Evolutionary conservation across 2,329 filamentous ascomycete genomes (phyloP).

Genomic region (Phyllosticta citriasiana): DNA sequence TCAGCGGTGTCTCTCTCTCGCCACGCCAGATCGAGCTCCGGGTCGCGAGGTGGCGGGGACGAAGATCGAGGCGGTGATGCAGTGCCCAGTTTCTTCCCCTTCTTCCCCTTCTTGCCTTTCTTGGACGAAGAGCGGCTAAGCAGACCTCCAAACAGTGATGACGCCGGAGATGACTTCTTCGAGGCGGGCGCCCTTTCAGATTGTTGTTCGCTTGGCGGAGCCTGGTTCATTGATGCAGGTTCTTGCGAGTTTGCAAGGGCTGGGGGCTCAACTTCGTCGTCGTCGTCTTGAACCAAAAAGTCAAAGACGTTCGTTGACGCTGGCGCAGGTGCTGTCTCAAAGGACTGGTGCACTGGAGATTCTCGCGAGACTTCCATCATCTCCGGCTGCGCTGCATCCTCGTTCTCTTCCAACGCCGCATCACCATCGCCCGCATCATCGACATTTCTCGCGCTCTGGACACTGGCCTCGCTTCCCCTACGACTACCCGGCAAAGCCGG

Average conservation of each 20-base stretch:
- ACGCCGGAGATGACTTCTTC: neutral
- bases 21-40: neutral
- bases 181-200: neutral
- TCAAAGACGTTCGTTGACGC: neutral
- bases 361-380: neutral
- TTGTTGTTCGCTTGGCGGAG: neutral
- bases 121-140: neutral
- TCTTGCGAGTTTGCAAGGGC: neutral
- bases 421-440: neutral
- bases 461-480: neutral
- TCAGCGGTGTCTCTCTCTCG: neutral
- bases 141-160: neutral
- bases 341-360: too few species aligned
- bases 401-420: neutral
- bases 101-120: neutral
- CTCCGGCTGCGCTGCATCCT: neutral
- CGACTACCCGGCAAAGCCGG: constrained; percentile 43
- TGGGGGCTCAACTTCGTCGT: neutral
- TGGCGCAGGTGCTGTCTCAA: neutral
- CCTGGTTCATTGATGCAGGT: neutral
- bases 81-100: constrained; percentile 2
- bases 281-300: neutral
- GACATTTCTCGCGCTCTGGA: neutral
- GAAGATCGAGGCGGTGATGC: neutral
- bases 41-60: neutral